phyloP scores from a whole-genome alignment of 176 grass and related monocot species.

The Oryza glaberrima region DNA sequence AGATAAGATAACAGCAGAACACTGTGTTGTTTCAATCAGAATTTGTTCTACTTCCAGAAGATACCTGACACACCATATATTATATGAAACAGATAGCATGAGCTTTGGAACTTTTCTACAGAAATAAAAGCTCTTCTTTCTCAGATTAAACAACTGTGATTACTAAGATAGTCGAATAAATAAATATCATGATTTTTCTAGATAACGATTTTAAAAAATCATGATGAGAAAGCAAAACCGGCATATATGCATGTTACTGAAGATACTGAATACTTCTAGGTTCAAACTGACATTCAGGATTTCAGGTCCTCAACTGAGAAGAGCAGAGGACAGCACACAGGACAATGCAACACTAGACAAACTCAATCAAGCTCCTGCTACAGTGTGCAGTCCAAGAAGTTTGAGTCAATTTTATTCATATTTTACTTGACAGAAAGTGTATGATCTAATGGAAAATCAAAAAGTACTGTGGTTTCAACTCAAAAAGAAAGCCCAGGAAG shows the following conservation, averaged over 20 bases:
- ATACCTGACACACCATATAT: constrained; percentile 8
- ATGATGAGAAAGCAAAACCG: not conserved
- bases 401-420: not conserved
- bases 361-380: not conserved
- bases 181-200: not conserved
- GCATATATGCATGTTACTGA: not conserved
- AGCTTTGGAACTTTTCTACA: not conserved
- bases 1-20: constrained; percentile 31
- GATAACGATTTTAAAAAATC: not conserved
- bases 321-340: not conserved
- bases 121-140: not conserved
- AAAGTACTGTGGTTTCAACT: constrained; percentile 9
- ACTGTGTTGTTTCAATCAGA: not conserved
- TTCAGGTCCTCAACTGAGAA: not conserved
- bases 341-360: not conserved
- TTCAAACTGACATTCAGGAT: not conserved
- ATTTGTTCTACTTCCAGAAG: not conserved
- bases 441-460: constrained; percentile 26
- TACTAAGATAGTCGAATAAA: not conserved
- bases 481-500: constrained; percentile 22
- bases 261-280: not conserved
- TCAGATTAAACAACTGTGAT: not conserved
- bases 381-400: not conserved
- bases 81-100: not conserved
- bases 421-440: constrained; percentile 10